phyloP scores from a whole-genome alignment of 352 stramenopile genomes.

The Pythium dissotocum region DNA sequence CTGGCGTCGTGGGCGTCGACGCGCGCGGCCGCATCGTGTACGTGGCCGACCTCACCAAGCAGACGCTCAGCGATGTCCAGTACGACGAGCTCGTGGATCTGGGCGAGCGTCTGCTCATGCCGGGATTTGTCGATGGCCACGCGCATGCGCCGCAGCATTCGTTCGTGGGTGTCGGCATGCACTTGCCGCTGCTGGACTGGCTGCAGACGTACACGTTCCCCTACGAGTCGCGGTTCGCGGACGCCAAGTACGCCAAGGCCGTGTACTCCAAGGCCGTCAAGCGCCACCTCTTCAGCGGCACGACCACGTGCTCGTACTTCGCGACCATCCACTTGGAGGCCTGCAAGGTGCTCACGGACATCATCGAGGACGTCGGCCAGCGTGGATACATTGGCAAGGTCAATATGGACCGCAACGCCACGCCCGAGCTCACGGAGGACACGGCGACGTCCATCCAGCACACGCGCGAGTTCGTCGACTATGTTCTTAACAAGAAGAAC shows the following conservation, averaged over 20 bases:
- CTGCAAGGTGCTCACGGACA: conserved; percentile 90
- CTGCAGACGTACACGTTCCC: conserved; percentile 95
- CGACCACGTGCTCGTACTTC: conserved; percentile 95
- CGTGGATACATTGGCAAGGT: conserved; percentile 94
- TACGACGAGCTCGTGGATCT: conserved; percentile 60
- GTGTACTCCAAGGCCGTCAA: conserved; percentile 91
- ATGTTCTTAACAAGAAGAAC: conserved; percentile 75
- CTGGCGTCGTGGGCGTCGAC: conserved; percentile 63
- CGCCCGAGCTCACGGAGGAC: conserved; percentile 81
- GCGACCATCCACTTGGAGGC: conserved; percentile 90
- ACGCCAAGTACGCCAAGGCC: conserved; percentile 56
- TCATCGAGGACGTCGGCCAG: conserved; percentile 83
- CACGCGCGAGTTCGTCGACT: conserved; percentile 87
- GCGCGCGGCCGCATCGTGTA: conserved; percentile 48
- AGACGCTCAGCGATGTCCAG: conserved; percentile 16
- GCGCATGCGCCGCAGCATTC: conserved; percentile 94
- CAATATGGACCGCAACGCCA: conserved; percentile 94
- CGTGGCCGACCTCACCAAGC: conserved; percentile 41
- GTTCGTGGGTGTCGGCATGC: conserved; percentile 93
- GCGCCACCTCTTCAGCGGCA: conserved; percentile 87
- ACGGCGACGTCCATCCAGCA: conserved; percentile 83
- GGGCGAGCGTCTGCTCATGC: conserved; percentile 82
- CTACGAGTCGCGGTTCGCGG: conserved; percentile 82
- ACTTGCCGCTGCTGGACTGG: conserved; percentile 93
- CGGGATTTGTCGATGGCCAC: conserved; percentile 94